phyloP scores from a whole-genome alignment of 2,329 filamentous ascomycete species.

The Tolypocladium ophioglossoides region DNA sequence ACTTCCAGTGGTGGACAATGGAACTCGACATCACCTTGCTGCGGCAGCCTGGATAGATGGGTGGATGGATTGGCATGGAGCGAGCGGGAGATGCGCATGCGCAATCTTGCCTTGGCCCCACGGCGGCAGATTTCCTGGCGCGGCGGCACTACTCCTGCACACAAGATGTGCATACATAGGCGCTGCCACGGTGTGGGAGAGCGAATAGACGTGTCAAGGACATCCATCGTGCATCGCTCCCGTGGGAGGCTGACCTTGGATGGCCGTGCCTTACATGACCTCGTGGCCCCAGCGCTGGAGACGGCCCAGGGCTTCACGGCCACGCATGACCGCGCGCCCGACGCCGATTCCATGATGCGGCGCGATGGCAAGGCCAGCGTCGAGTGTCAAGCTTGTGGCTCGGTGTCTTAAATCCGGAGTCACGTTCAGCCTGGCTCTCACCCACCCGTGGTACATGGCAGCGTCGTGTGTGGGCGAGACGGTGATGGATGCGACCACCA shows the following conservation, averaged over 20 bases:
- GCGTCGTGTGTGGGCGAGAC: background rate
- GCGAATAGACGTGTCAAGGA: background rate
- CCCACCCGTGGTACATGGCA: slow-evolving; percentile 6
- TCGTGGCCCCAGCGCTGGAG: slow-evolving; percentile 12
- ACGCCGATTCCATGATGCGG: slow-evolving; percentile 16
- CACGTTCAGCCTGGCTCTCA: slow-evolving; percentile 21
- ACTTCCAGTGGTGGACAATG: background rate
- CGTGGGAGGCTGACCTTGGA: slow-evolving; percentile 8
- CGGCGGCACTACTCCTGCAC: background rate
- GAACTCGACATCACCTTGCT: background rate
- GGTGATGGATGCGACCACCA: slow-evolving; percentile 4
- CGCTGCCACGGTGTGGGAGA: background rate
- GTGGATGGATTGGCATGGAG: background rate
- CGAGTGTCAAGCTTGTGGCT: slow-evolving; percentile 15
- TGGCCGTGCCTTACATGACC: slow-evolving; percentile 18
- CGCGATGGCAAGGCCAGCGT: slow-evolving; percentile 13
- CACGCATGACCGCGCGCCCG: slow-evolving; percentile 14
- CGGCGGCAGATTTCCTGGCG: background rate
- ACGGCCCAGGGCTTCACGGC: slow-evolving; percentile 5
- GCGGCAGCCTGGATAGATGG: background rate
- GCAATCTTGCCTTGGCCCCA: background rate
- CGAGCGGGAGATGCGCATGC: background rate
- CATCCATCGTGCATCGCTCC: slow-evolving; percentile 1
- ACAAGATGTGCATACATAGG: background rate
- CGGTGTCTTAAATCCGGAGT: slow-evolving; percentile 26